Evolutionary conservation across 2,329 filamentous ascomycete species (phyloP).

Genomic region (Aspergillus ibericus): DNA sequence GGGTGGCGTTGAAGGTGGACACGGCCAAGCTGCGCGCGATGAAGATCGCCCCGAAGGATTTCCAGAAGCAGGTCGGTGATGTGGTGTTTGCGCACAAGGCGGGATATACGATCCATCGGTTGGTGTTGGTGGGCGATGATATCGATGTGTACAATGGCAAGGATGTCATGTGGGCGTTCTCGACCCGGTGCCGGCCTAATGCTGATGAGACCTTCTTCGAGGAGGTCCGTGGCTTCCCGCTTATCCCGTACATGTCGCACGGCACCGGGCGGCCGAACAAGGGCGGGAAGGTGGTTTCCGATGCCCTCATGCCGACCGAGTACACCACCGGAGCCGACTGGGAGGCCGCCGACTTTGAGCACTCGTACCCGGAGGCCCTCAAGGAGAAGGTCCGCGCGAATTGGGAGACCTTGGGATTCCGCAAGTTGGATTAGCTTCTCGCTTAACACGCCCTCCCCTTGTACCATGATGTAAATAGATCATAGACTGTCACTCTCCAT

Average conservation of each 20-base stretch:
- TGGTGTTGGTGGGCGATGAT: constrained; percentile 52
- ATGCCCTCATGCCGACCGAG: constrained; percentile 46
- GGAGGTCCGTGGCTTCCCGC: constrained; percentile 45
- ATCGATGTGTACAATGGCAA: constrained; percentile 49
- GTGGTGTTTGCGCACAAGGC: constrained; percentile 45
- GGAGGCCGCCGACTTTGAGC: constrained; percentile 34
- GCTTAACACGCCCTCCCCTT: too few species aligned
- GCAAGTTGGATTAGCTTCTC: background rate
- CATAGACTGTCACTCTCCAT: too few species aligned
- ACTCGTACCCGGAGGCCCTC: constrained; percentile 42
- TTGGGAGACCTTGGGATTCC: constrained; percentile 38
- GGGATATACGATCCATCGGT: constrained; percentile 45
- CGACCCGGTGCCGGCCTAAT: constrained; percentile 49
- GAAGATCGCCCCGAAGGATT: constrained; percentile 48
- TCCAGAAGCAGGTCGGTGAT: constrained; percentile 46
- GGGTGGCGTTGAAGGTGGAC: constrained; percentile 58
- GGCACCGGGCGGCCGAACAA: constrained; percentile 31
- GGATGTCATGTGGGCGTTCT: constrained; percentile 53
- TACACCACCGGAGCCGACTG: constrained; percentile 41
- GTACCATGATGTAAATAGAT: too few species aligned
- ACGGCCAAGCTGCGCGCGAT: constrained; percentile 56
- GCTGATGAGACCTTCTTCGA: constrained; percentile 49
- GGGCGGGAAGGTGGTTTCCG: constrained; percentile 51
- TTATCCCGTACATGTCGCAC: constrained; percentile 52
- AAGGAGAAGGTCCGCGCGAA: constrained; percentile 40